Evolutionary conservation across 106 monocot genomes (phyloP), one percentile per base, ranked within the genome.

Genomic region (Agapanthus africanus): DNA sequence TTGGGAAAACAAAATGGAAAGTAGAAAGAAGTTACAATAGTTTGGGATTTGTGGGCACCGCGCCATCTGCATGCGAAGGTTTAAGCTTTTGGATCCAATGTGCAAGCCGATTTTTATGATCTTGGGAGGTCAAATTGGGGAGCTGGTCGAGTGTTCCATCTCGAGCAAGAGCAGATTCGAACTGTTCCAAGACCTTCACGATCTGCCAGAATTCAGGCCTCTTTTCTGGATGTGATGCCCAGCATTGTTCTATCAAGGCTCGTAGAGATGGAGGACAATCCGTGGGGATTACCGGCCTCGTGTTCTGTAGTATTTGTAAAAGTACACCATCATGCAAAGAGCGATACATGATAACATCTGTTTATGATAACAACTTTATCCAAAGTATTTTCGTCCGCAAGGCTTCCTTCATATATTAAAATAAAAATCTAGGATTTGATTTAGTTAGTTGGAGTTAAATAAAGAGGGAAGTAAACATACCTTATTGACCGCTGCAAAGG

Each of bases 191-290:
- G 18, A 88, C 77, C 81, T 91, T 88, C 68, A 95, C 95, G 31
- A 91, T 91, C 74, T 88, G 95, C 81, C 81, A 88, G 56, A 88
- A 94, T 26, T 94, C 90, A 1, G 87, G 94, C 65, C 94, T 85
- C 72, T 85, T 90, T 25, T 83, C 85, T 21, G 85, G 77, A 40
- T 36, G 59, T 30, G 76, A 65, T 22, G 77, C 63, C 94, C 95
- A 95, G 57, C 91, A 95, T 62, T 88, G 80, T 72, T 91, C 91
- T 11, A 91, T 95, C 68, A 95, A 70, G 35, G 79, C 77, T 62
- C 76, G 44, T 40, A 95, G 50, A 13, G 81, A 57, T 30, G 64
- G 62, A 6, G 94, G 88, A 44, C 95, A 95, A 4, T 85, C 70
- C 0, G 38, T 4, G 30, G 94, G 94, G 54, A 94, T 83, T 3